Base-by-base conservation (phyloP, 345 rosid genomes). In the Acer negundo region DNA sequence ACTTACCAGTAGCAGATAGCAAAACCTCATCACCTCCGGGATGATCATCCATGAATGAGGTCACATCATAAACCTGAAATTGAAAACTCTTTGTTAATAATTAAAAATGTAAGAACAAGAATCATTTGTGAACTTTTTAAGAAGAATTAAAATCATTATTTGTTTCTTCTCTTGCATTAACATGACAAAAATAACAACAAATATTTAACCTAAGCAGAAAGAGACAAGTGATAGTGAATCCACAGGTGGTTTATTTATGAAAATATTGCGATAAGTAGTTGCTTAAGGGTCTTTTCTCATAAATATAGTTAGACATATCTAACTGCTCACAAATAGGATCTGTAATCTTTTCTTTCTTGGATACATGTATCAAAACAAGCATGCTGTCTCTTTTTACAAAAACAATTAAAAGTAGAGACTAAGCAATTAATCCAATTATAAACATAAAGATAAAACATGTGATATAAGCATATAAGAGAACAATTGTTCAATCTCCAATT, bases 11-110 rank as follows among this genome's bases (percentile, higher is more conserved):
- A 67, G 97, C 88, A 3, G 99, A 91, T 78, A 96, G 79, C 87
- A 96, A 84, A 62, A 94, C 98, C 79, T 96, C 99, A 80, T 92
- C 98, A 8, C 99, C 99, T 77, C 99, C 99, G 7, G 99, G 99
- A 81, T 96, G 99, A 87, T 94, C 99, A 53, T 96, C 98, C 99
- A 96, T 91, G 85, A 96, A 96, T 2, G 95, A 80, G 35, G 98
- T 92, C 72, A 96, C 97, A 85, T 96, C 97, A 83, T 91, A 96
- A 16, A 96, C 99, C 99, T 96, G 78, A 69, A 28, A 16, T 10
- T 23, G 55, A 55, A 61, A 76, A 42, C 13, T 12, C 28, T 12
- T 19, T 31, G 16, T 66, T 17, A 67, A 23, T 28, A 62, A 61
- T 40, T 17, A 22, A 40, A 40, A 8, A 59, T 2, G 53, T 8